Evolutionary conservation across 768 basidiomycete genomes (phyloP).

Genomic region (Ephemerocybe angulata): DNA sequence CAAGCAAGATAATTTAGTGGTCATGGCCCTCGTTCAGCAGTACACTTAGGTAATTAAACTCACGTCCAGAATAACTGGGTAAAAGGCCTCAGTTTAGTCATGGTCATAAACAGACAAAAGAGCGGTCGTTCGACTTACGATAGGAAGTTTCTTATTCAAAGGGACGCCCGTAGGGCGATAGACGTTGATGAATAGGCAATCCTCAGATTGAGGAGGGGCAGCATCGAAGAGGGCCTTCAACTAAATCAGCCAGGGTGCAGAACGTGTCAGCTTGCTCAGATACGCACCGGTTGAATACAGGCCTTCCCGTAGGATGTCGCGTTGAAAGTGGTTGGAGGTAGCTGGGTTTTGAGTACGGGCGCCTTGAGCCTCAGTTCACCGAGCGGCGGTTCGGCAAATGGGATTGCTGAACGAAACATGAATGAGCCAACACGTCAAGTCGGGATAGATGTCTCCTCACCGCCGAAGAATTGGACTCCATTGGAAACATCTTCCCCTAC

Average conservation of each 20-base stretch:
- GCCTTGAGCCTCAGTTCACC: slow-evolving; percentile 44
- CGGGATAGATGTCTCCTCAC: slow-evolving; percentile 27
- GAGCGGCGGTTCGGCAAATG: slow-evolving; percentile 52
- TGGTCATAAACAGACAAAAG: background rate
- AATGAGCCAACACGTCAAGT: too few relatives aligned
- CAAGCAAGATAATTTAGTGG: background rate
- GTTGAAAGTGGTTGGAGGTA: slow-evolving; percentile 33
- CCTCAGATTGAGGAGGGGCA: slow-evolving; percentile 40
- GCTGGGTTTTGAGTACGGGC: slow-evolving; percentile 41
- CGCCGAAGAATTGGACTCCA: slow-evolving; percentile 44
- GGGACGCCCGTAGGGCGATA: slow-evolving; percentile 42
- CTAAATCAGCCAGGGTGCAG: background rate
- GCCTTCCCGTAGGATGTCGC: slow-evolving; percentile 43
- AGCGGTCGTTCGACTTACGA: slow-evolving; percentile 25
- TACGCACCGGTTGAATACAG: slow-evolving; percentile 46
- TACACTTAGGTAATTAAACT: slow-evolving; percentile 6
- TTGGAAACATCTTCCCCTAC: slow-evolving; percentile 31
- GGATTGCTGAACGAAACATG: slow-evolving; percentile 51
- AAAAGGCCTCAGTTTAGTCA: background rate
- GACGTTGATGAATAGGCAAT: slow-evolving; percentile 59
- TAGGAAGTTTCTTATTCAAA: slow-evolving; percentile 30
- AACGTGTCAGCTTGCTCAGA: background rate
- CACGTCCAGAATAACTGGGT: slow-evolving; percentile 39
- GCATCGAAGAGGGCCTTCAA: background rate
- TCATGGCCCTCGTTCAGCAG: background rate